Evolutionary conservation across 345 rosid genomes (phyloP).

Genomic region (Tarenaya hassleriana): DNA sequence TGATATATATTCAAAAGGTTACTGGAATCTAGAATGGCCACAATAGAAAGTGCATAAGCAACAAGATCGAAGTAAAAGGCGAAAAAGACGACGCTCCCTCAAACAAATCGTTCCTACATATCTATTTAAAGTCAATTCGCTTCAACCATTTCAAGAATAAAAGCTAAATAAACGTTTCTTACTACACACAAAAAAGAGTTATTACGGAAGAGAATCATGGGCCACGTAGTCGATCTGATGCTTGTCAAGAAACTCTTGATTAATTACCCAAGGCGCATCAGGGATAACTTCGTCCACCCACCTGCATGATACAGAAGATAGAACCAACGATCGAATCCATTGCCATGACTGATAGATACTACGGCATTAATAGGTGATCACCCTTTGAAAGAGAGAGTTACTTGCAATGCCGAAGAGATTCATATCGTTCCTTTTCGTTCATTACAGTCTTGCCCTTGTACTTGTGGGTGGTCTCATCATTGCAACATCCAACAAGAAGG

Average conservation of each 20-base stretch:
- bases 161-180: no score
- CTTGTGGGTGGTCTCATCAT: conserved; percentile 74
- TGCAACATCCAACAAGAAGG: conserved; percentile 88
- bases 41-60: neutral
- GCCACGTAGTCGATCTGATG: conserved; percentile 73
- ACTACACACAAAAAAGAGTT: no score
- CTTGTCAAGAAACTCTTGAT: conserved; percentile 79
- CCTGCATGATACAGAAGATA: conserved; percentile 27
- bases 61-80: neutral
- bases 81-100: neutral
- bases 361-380: conserved; percentile 4
- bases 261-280: conserved; percentile 87
- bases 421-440: conserved; percentile 77
- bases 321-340: neutral
- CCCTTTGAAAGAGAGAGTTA: conserved; percentile 21
- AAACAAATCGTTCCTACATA: neutral
- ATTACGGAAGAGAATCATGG: conserved; percentile 79
- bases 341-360: conserved; percentile 7
- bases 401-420: conserved; percentile 97
- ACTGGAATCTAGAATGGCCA: no score
- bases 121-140: no score
- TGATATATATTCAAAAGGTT: conserved; percentile 5
- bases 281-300: conserved; percentile 98
- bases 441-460: conserved; percentile 90
- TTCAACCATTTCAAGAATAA: no score